phyloP scores from a whole-genome alignment of 1,284 basidiomycete species.

The Hypsizygus ulmarius region DNA sequence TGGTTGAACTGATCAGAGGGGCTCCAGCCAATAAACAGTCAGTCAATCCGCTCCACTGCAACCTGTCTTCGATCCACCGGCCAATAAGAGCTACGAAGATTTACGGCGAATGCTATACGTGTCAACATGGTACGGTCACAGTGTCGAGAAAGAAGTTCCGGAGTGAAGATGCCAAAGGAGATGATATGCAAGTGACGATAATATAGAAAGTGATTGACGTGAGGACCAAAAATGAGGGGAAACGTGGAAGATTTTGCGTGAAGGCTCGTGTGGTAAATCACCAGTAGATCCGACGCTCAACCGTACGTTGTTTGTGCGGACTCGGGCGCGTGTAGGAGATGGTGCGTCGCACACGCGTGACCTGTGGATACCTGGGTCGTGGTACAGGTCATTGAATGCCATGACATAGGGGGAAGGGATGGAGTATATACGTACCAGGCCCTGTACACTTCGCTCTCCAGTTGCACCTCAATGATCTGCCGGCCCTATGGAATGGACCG shows the following conservation, averaged over 20 bases:
- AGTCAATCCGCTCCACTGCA: no score
- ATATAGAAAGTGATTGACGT: background rate
- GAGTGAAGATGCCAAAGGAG: no score
- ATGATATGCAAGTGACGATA: background rate
- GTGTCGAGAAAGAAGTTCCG: no score
- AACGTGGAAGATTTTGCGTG: background rate
- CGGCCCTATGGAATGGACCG: slow-evolving; percentile 52
- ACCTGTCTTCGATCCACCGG: no score
- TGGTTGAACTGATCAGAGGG: background rate
- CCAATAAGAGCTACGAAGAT: no score
- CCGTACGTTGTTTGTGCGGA: slow-evolving; percentile 44
- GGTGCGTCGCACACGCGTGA: slow-evolving; percentile 70
- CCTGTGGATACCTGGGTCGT: slow-evolving; percentile 58
- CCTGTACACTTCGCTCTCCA: slow-evolving; percentile 67
- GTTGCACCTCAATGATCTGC: slow-evolving; percentile 75
- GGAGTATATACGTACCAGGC: slow-evolving; percentile 47
- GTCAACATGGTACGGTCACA: no score
- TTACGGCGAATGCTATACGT: no score
- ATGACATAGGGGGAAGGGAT: background rate
- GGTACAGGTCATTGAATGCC: background rate
- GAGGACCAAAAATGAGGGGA: background rate
- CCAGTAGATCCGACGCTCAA: slow-evolving; percentile 75
- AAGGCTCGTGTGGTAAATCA: slow-evolving; percentile 28
- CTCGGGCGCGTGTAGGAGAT: slow-evolving; percentile 54
- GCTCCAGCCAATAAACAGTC: no score